These are phyloP conservation scores for Nicotiana tabacum DNA, from an alignment of 257 asterid species.

Conservation along the genomic window DNA sequence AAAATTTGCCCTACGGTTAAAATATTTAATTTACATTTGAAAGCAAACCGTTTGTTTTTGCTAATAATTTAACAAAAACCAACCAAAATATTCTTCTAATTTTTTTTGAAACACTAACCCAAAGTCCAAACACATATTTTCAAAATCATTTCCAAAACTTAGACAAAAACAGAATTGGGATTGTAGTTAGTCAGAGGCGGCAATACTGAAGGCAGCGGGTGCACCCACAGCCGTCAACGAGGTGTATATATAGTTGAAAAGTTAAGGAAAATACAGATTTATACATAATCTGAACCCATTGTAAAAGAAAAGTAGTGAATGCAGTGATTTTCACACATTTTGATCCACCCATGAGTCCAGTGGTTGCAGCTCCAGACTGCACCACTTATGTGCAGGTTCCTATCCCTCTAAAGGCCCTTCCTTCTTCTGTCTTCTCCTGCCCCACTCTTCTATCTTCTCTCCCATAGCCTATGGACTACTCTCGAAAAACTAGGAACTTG, in stretches of 20 bases:
- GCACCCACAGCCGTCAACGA: background rate
- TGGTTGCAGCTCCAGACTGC: background rate
- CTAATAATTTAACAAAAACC: background rate
- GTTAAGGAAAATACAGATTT: background rate
- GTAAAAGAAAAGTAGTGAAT: background rate
- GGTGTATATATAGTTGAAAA: background rate
- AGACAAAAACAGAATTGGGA: background rate
- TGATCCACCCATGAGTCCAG: background rate
- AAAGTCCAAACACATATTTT: background rate
- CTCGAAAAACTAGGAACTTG: background rate
- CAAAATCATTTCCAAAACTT: background rate
- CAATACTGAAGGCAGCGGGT: background rate
- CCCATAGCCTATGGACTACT: background rate
- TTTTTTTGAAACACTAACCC: background rate
- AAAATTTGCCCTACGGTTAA: background rate
- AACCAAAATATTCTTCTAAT: background rate
- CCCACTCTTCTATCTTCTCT: background rate
- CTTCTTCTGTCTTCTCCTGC: background rate
- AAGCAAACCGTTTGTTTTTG: background rate
- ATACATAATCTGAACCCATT: background rate
- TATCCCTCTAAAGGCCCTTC: background rate
- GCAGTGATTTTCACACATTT: background rate
- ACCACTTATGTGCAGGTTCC: background rate
- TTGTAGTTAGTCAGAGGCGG: background rate
- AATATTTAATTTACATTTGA: background rate